Percentiles rank a stretch among this genome's conserved stretches.
These are phyloP conservation scores for Zelonia costaricensis DNA, from an alignment of 208 protist species.

Conservation along the genomic window DNA sequence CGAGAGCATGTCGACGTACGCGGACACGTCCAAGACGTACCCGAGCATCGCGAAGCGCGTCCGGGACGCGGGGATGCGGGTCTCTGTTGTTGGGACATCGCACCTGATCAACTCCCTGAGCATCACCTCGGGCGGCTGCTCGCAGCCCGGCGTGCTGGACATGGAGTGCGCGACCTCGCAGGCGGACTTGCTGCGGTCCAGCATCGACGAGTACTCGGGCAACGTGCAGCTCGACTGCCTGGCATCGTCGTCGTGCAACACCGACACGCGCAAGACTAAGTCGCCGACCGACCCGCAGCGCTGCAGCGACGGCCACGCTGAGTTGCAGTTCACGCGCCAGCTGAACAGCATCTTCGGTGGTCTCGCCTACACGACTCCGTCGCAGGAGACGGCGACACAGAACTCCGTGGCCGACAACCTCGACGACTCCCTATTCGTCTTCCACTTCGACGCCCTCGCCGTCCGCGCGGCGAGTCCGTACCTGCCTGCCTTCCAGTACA, in stretches of 20 bases:
- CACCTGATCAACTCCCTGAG: constrained; percentile 60
- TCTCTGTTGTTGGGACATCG: constrained; percentile 49
- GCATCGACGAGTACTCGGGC: constrained; percentile 22
- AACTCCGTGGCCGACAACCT: constrained; percentile 42
- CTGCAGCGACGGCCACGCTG: constrained; percentile 40
- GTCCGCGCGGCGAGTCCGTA: constrained; percentile 41
- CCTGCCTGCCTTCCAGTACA: constrained; percentile 62
- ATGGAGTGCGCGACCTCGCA: constrained; percentile 55
- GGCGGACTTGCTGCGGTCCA: constrained; percentile 13
- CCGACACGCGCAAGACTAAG: constrained; percentile 32
- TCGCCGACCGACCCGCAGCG: constrained; percentile 24
- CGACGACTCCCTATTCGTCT: constrained; percentile 58
- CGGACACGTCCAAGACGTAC: constrained; percentile 40
- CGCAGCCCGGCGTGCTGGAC: constrained; percentile 62
- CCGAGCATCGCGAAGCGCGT: constrained; percentile 59
- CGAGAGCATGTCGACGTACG: constrained; percentile 35
- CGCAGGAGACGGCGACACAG: constrained; percentile 32
- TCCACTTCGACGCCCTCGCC: constrained; percentile 71
- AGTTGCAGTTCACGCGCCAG: constrained; percentile 44
- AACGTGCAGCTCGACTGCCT: constrained; percentile 53
- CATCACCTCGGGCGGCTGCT: constrained; percentile 39
- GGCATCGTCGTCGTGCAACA: constrained; percentile 56
- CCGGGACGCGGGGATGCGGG: constrained; percentile 33
- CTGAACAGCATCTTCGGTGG: constrained; percentile 53
- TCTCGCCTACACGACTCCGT: constrained; percentile 28